Evolutionary conservation across 345 rosid species (phyloP), one percentile per base, ranked within the genome.

Genomic region (Microthlaspi erraticum): DNA sequence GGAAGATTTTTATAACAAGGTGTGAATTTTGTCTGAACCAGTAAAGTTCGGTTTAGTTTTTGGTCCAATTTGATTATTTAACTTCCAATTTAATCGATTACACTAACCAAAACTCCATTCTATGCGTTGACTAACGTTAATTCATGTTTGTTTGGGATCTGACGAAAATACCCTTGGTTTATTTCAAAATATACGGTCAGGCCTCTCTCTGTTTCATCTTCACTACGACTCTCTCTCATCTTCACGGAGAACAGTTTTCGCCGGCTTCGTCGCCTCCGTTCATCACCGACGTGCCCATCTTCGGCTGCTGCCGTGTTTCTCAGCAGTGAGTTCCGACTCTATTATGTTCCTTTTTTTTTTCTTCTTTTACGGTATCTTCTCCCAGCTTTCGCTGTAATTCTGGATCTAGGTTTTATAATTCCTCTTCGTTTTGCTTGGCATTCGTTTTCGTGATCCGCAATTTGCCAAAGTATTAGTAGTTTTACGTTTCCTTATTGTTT

Each of bases 341-440:
- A 0, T 16, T 59, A 2, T 13, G 1, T 34, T 18, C 31, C 38
- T 19, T 19, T 11, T 36, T 57, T 38, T 19, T 11, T 36, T 6
- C 16, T 12, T 16, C 32, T 18, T 34, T 31, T 43, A 10, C 31
- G 11, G 10, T 5, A 5, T 16, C 10, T 48, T 50, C 44, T 50
- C 58, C 12, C 8, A 12, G 3, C 9, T 52, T 37, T 32, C 38
- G 3, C 34, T 62, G 31, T 49, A 29, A 2, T 34, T 23, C 4
- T 63, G 41, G 70, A 72, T 72, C 76, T 73, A 37, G 61, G 64
- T 64, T 72, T 54, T 14, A 7, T 37, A 44, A 53, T 10, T 43
- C 20, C 20, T 71, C 60, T 23, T 23, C 2, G 8, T 50, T 26
- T 37, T 38, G 37, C 10, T 36, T 64, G 10, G 6, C 17, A 23